These are phyloP conservation scores for Metschnikowia colocasiae DNA, from an alignment of 805 yeast genomes.

Conservation along the genomic window DNA sequence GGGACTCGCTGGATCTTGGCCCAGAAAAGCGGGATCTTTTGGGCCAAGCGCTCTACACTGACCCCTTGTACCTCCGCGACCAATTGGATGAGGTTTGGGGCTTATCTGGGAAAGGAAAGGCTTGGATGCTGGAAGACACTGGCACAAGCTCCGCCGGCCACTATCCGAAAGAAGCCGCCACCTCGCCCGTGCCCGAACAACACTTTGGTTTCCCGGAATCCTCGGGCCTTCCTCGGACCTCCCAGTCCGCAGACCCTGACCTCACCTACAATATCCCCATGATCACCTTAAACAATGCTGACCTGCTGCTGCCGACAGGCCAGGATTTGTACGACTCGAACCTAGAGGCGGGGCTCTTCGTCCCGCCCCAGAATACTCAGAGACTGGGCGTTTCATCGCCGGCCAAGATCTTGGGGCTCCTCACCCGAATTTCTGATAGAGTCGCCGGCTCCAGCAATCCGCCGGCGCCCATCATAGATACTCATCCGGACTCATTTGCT, in stretches of 20 bases:
- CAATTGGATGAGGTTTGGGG: constrained; percentile 2
- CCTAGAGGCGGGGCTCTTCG: constrained; percentile 10
- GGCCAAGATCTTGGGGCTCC: constrained; percentile 12
- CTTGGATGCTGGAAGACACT: constrained; percentile 1
- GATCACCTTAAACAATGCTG: constrained; percentile 13
- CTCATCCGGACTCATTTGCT: constrained; percentile 1
- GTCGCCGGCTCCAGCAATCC: constrained; percentile 16
- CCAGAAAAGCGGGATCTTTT: not conserved
- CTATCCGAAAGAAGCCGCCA: not conserved
- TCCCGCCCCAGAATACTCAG: not conserved
- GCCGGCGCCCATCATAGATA: constrained; percentile 12
- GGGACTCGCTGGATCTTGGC: not conserved
- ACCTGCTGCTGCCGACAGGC: not conserved
- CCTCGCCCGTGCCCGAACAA: not conserved
- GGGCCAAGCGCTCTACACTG: not conserved
- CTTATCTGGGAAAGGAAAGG: not conserved
- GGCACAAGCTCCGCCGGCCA: not conserved
- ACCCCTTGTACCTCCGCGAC: not conserved
- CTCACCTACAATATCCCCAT: constrained; percentile 16
- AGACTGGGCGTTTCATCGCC: constrained; percentile 8
- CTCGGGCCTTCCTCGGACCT: not conserved
- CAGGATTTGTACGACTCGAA: constrained; percentile 4
- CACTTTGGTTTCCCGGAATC: not conserved
- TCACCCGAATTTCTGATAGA: constrained; percentile 15
- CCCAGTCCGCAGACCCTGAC: constrained; percentile 4